Evolutionary conservation across 2,329 filamentous ascomycete species (phyloP).

Genomic region (Elsinoe necatrix): DNA sequence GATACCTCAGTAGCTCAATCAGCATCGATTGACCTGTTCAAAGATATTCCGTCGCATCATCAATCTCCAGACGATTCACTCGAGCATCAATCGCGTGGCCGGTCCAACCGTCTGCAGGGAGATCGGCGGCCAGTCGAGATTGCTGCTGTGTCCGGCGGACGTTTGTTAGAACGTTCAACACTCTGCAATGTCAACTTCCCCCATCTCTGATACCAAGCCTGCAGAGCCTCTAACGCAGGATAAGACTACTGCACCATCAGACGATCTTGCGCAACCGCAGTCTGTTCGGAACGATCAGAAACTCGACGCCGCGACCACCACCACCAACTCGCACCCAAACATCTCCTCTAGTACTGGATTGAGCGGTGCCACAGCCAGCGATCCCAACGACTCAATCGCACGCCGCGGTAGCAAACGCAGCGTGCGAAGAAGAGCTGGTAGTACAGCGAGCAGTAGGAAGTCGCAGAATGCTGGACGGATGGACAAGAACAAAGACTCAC

Average conservation of each 20-base stretch:
- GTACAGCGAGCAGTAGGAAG: conserved; percentile 40
- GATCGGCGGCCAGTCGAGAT: conserved; percentile 10
- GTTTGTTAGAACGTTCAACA: conserved; percentile 14
- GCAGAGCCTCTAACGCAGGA: conserved; percentile 8
- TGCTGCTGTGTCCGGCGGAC: conserved; percentile 13
- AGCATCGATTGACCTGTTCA: conserved; percentile 2
- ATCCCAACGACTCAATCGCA: conserved; percentile 35
- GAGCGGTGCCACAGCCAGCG: conserved; percentile 38
- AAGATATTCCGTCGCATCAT: conserved; percentile 9
- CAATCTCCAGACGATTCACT: background rate
- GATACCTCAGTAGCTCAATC: conserved; percentile 10
- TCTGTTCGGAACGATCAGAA: background rate
- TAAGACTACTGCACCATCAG: background rate
- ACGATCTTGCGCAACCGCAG: background rate
- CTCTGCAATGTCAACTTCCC: conserved; percentile 12
- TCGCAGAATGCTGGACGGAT: conserved; percentile 31
- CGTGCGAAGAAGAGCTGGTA: conserved; percentile 38
- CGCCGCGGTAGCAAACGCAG: conserved; percentile 32
- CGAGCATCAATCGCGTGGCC: conserved; percentile 5
- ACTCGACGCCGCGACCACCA: background rate
- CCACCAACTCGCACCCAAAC: conserved; percentile 14
- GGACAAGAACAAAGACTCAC: conserved; percentile 33
- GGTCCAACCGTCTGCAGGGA: background rate
- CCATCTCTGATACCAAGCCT: conserved; percentile 11
- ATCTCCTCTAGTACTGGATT: conserved; percentile 30